These are phyloP conservation scores for Steccherinum ochraceum DNA, from an alignment of 768 basidiomycete genomes.

Conservation along the genomic window DNA sequence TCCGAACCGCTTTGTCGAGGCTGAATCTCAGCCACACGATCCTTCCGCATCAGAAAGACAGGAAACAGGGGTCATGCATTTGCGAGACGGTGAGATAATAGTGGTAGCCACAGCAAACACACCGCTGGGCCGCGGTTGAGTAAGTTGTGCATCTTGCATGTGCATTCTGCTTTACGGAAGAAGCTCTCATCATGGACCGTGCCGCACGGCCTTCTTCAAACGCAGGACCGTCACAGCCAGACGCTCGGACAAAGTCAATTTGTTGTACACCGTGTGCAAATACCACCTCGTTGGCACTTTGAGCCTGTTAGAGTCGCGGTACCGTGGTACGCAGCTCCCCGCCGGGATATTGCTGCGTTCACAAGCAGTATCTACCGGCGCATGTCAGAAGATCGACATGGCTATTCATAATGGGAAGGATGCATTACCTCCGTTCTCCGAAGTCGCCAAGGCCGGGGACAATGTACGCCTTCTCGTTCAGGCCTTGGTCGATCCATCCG, in stretches of 20 bases:
- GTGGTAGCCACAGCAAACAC: too few relatives aligned
- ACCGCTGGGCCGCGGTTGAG: not conserved
- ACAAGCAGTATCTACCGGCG: slow-evolving; percentile 12
- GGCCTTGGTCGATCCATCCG: slow-evolving; percentile 91
- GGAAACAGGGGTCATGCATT: too few relatives aligned
- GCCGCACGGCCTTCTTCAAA: not conserved
- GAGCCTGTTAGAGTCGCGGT: not conserved
- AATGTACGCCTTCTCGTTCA: slow-evolving; percentile 89
- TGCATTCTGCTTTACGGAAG: not conserved
- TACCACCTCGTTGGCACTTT: not conserved
- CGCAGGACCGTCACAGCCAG: not conserved
- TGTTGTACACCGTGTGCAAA: not conserved
- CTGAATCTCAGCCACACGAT: too few relatives aligned
- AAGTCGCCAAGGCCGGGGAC: slow-evolving; percentile 97
- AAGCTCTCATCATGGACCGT: not conserved
- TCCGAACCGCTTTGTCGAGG: too few relatives aligned
- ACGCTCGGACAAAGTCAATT: not conserved
- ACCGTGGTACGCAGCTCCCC: not conserved
- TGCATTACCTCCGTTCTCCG: slow-evolving; percentile 71
- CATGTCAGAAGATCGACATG: slow-evolving; percentile 1
- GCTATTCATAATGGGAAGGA: not conserved
- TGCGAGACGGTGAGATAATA: too few relatives aligned
- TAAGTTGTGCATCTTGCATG: not conserved
- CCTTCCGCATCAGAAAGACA: too few relatives aligned
- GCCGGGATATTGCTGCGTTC: not conserved